Evolutionary conservation across 2,329 filamentous ascomycete genomes (phyloP).

Genomic region (Xylariaceae sp.): DNA sequence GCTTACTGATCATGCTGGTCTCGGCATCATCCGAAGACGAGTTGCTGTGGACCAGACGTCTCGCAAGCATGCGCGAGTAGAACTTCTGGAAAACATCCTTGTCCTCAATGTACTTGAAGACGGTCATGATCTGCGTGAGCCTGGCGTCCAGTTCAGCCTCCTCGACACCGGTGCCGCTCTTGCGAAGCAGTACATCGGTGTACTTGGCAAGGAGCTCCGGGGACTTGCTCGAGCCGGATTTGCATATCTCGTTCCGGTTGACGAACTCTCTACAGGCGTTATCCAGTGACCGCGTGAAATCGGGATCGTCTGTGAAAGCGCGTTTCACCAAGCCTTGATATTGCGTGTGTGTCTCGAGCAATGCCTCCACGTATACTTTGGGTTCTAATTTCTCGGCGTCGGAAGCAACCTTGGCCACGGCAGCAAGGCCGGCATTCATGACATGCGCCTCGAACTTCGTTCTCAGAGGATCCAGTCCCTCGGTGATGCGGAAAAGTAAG

Average conservation of each 20-base stretch:
- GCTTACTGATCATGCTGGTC: slow-evolving; percentile 98
- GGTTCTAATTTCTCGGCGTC: slow-evolving; percentile 88
- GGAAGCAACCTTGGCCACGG: slow-evolving; percentile 83
- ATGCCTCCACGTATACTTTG: slow-evolving; percentile 91
- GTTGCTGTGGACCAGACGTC: slow-evolving; percentile 87
- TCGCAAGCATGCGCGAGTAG: slow-evolving; percentile 93
- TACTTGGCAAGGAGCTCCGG: slow-evolving; percentile 94
- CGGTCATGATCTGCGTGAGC: slow-evolving; percentile 91
- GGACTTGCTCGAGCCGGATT: slow-evolving; percentile 84
- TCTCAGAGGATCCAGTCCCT: slow-evolving; percentile 83
- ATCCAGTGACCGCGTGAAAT: slow-evolving; percentile 92
- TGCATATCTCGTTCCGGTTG: slow-evolving; percentile 95
- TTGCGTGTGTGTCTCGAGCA: slow-evolving; percentile 88
- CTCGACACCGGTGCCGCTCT: slow-evolving; percentile 86
- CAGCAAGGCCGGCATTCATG: slow-evolving; percentile 76
- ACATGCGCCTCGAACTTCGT: slow-evolving; percentile 88
- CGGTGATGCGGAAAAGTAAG: slow-evolving; percentile 78
- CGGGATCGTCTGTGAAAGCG: slow-evolving; percentile 90
- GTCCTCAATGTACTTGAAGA: slow-evolving; percentile 99
- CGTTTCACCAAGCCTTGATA: slow-evolving; percentile 87
- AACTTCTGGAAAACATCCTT: slow-evolving; percentile 99
- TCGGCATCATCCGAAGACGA: slow-evolving; percentile 96
- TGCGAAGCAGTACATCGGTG: slow-evolving; percentile 84
- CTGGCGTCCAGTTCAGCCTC: slow-evolving; percentile 89
- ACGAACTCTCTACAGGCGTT: slow-evolving; percentile 98